A percentile compares a stretch with the other conserved stretches of the same genome.
These are phyloP conservation scores for Hericium coralloides DNA, from an alignment of 768 basidiomycete genomes.

Conservation along the genomic window DNA sequence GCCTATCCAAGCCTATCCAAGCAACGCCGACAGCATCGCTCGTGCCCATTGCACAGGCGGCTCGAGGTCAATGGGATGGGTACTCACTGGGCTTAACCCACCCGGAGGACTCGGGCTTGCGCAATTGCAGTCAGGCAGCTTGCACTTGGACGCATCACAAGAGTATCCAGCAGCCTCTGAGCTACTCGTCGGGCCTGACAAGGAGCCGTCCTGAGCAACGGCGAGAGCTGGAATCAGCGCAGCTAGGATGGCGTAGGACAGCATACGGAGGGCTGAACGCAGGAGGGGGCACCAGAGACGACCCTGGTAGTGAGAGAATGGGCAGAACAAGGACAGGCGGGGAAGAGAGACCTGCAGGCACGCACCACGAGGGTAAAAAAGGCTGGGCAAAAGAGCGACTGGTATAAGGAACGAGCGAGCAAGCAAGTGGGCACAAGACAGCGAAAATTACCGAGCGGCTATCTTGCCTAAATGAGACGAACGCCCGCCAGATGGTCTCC, in stretches of 20 bases:
- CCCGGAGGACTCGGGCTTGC: constrained; percentile 69
- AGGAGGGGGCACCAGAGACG: not conserved
- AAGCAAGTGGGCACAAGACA: not conserved
- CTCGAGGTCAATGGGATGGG: not conserved
- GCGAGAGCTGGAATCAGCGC: constrained; percentile 14
- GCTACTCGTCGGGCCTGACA: constrained; percentile 46
- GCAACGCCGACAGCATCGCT: no score
- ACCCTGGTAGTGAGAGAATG: not conserved
- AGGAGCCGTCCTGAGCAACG: constrained; percentile 36
- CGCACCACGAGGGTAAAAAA: no score
- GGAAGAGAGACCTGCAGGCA: not conserved
- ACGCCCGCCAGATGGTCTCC: no score
- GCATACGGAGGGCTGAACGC: constrained; percentile 1
- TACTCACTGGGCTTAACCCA: constrained; percentile 52
- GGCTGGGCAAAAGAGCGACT: not conserved
- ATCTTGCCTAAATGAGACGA: no score
- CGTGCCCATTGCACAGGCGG: not conserved
- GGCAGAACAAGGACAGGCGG: not conserved
- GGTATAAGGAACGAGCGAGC: not conserved
- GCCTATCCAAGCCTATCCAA: not conserved
- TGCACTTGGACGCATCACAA: constrained; percentile 56
- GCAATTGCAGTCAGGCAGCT: constrained; percentile 64
- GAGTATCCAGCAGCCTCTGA: constrained; percentile 55
- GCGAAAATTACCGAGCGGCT: not conserved
- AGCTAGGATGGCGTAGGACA: constrained; percentile 5